These are phyloP conservation scores for Solanum appendiculatum DNA, from an alignment of 257 asterid species.

Conservation along the genomic window DNA sequence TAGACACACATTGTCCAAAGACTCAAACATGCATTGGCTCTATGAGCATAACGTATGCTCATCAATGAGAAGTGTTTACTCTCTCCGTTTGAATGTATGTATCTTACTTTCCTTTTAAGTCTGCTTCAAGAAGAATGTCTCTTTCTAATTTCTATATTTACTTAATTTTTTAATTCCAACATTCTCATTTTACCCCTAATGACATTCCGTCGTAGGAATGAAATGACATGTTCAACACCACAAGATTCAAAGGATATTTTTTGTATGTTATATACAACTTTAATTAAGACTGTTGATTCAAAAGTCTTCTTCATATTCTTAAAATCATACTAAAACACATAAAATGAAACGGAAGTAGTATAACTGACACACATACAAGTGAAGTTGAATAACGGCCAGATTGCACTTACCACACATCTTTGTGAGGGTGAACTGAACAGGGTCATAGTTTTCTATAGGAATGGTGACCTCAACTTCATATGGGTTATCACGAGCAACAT, in stretches of 20 bases:
- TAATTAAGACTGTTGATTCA: neutral
- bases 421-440: slow-evolving; percentile 63
- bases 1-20: neutral
- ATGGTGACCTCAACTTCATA: slow-evolving; percentile 80
- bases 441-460: slow-evolving; percentile 67
- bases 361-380: neutral
- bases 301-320: neutral
- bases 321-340: neutral
- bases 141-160: neutral
- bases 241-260: neutral
- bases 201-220: neutral
- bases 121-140: neutral
- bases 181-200: neutral
- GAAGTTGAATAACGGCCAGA: slow-evolving; percentile 2
- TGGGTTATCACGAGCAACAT: slow-evolving; percentile 48
- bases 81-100: neutral
- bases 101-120: neutral
- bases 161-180: neutral
- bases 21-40: neutral
- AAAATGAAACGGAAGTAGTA: neutral
- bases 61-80: neutral
- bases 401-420: slow-evolving; percentile 69
- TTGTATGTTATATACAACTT: neutral
- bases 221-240: neutral
- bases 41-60: neutral